These are phyloP conservation scores for Ceratobasidium sp. DNA, from an alignment of 1,284 basidiomycete species.

Conservation along the genomic window DNA sequence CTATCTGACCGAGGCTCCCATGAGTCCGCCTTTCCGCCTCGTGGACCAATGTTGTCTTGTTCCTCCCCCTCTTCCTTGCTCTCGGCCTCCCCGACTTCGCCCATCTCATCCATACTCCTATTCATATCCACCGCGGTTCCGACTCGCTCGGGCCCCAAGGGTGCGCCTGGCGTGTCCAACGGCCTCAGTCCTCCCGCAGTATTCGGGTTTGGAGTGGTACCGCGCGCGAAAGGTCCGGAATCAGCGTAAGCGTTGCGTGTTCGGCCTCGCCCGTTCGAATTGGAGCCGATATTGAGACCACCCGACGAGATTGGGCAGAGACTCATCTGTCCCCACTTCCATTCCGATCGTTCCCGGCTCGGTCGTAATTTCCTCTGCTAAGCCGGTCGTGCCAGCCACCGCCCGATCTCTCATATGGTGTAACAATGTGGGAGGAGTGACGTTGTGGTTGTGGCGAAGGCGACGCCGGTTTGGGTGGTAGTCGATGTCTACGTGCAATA, in stretches of 20 bases:
- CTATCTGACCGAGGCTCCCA: background rate
- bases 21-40: no score
- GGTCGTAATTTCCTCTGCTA: no score
- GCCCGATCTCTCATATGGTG: background rate
- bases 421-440: no score
- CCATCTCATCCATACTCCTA: background rate
- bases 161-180: constrained; percentile 28
- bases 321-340: background rate
- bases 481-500: constrained; percentile 5
- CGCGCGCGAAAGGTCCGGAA: background rate
- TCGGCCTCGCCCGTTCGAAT: background rate
- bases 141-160: constrained; percentile 2
- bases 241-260: constrained; percentile 21
- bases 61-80: no score
- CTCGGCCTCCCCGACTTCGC: background rate
- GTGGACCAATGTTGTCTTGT: no score
- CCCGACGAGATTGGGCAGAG: background rate
- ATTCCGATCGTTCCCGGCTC: background rate
- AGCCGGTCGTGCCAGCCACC: no score
- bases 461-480: constrained; percentile 6
- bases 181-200: background rate
- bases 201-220: background rate
- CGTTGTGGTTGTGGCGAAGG: background rate
- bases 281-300: background rate
- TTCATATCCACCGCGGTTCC: constrained; percentile 3